Evolutionary conservation across 441 rosid species (phyloP).

Genomic region (Eruca vesicaria): DNA sequence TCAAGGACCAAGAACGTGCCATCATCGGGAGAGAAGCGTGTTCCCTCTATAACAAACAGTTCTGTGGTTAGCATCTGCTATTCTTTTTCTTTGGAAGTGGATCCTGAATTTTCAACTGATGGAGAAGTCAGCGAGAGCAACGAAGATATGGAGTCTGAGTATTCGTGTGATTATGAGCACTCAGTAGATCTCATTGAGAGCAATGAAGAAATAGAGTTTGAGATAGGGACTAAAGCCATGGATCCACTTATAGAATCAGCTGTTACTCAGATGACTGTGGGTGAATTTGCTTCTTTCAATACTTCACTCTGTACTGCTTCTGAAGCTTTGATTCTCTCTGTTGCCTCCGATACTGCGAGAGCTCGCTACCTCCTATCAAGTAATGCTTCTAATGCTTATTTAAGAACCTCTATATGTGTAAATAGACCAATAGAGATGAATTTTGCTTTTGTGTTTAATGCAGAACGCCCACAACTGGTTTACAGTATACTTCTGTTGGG

Average conservation of each 20-base stretch:
- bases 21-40: conserved; percentile 26
- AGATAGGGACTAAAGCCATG: conserved; percentile 84
- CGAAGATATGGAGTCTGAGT: conserved; percentile 78
- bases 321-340: conserved; percentile 67
- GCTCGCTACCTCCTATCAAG: conserved; percentile 49
- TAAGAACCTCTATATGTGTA: background rate
- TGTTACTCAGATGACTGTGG: conserved; percentile 79
- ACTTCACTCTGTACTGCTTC: conserved; percentile 36
- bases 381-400: conserved; percentile 40
- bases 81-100: conserved; percentile 54
- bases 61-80: conserved; percentile 60
- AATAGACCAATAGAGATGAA: background rate
- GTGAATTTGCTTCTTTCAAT: conserved; percentile 66
- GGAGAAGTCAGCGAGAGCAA: conserved; percentile 42
- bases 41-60: conserved; percentile 46
- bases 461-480: conserved; percentile 53
- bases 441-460: conserved; percentile 1
- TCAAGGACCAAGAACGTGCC: conserved; percentile 31
- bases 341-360: conserved; percentile 52
- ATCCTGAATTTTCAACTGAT: conserved; percentile 2
- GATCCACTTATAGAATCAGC: conserved; percentile 58
- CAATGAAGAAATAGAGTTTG: conserved; percentile 81
- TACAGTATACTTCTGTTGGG: conserved; percentile 55
- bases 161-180: conserved; percentile 21
- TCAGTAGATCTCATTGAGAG: conserved; percentile 78